Base-by-base conservation (phyloP, 2,329 filamentous ascomycete genomes). In the Colletotrichum noveboracense region DNA sequence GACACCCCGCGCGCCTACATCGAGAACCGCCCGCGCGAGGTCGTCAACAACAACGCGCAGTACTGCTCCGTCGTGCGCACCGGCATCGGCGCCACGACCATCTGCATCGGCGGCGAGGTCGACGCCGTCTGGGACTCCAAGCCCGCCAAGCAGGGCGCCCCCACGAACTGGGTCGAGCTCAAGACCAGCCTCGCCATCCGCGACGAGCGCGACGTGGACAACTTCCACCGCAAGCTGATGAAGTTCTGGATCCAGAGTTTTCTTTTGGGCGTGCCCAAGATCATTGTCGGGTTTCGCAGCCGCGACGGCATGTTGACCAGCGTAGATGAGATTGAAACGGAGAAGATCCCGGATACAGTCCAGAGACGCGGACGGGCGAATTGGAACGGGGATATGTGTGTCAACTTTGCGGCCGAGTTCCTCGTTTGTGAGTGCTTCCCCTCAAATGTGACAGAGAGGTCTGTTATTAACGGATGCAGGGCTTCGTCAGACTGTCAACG, bases 241-340 rank as follows among this genome's bases (percentile, higher is more conserved):
- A 97, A 97, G 81, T 98, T 96, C 86, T 99, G 97, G 97, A 95
- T 96, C 16, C 97, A 98, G 84, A 98, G 95, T 0, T 99, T 98
- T 82, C 89, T 99, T 4, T 92, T 99, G 3, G 96, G 96, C 55
- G 96, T 98, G 1, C 95, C 96, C 1, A 97, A 93, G 79, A 95
- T 99, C 78, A 92, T 98, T 61, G 94, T 99, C 34, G 97, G 97
- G 1, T 98, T 97, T 83, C 93, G 97, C 64, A 93, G 91, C 38
- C 91, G 89, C 71, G 82, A 93, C 71, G 96, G 97, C 9, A 90
- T 95, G 69, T 87, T 99, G 26, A 88, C 89, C 64, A 89, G 91
- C 14, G 82, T 97, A 14, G 91, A 98, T 82, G 95, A 98, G 81
- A 91, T 98, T 36, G 91, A 95, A 75, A 98, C 96, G 3, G 91